phyloP scores from a whole-genome alignment of 495 filamentous ascomycete genomes.

The Podospora anserina region DNA sequence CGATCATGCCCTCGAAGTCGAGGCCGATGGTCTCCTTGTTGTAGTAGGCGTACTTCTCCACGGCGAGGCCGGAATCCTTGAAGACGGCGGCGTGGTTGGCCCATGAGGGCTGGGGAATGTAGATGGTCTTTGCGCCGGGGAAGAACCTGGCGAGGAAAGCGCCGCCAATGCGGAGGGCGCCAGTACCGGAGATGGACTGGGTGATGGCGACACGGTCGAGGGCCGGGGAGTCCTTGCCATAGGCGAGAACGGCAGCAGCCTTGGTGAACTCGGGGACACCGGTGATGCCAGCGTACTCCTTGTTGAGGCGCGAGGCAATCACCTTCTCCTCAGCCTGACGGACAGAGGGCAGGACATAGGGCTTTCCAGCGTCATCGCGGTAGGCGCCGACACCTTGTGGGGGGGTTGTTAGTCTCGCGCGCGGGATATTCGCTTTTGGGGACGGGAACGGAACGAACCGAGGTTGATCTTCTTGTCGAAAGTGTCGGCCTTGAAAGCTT shows the following conservation, averaged over 20 bases:
- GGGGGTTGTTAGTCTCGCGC: background rate
- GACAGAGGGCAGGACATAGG: conserved; percentile 94
- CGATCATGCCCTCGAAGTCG: conserved; percentile 91
- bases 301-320: conserved; percentile 72
- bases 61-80: conserved; percentile 84
- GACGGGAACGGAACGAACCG: conserved; percentile 46
- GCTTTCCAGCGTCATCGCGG: conserved; percentile 94
- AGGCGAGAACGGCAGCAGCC: conserved; percentile 85
- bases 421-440: background rate
- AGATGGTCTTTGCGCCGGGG: conserved; percentile 87
- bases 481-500: conserved; percentile 95
- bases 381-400: conserved; percentile 69
- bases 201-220: conserved; percentile 86
- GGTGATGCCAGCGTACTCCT: conserved; percentile 97
- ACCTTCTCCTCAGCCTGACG: conserved; percentile 84
- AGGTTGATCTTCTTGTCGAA: conserved; percentile 96
- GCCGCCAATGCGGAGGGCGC: conserved; percentile 89
- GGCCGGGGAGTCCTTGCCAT: conserved; percentile 72
- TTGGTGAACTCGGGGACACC: conserved; percentile 91
- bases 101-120: conserved; percentile 94
- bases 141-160: conserved; percentile 90
- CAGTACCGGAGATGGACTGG: conserved; percentile 96
- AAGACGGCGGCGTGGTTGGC: conserved; percentile 98
- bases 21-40: conserved; percentile 97
- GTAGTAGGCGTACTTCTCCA: conserved; percentile 96